Base-by-base conservation (phyloP, 2,329 filamentous ascomycete genomes). In the Trichoderma harzianum region DNA sequence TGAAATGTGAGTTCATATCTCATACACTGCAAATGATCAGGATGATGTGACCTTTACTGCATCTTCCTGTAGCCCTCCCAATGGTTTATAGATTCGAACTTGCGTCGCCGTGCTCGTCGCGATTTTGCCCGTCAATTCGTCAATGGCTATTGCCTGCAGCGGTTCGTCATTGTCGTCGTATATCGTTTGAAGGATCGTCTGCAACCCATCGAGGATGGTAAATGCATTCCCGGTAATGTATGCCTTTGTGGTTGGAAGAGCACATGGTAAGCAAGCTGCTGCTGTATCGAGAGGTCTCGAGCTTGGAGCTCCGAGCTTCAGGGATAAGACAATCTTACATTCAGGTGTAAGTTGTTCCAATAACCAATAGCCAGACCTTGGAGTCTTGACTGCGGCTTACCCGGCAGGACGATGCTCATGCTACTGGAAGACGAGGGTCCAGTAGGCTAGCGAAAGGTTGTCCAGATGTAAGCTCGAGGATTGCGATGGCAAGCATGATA, bases 211-310 rank as follows among this genome's bases (percentile, higher is more conserved):
- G 76, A 98, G 90, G 77, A 99, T 91, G 68, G 96, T 90, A 75
- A 98, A 89, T 73, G 93, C 93, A 82, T 92, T 93, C 78, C 95
- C 95, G 73, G 93, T 96, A 75, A 98, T 92, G 83, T 98, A 99
- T 66, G 90, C 89, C 93, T 97, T 18, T 8, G 78, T 36, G 63
- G 68, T 73, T 51, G 65, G 58, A 16, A 28, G 14, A 32, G 32
- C 26, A 63, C 18, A 51, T 61, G 32, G 39, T 73, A 60, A 57
- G 58, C 30, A 60, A 57, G 58, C 30, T 39, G 32, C 28, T 34
- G 67, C 26, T 47, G 58, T 58, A 58, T 55, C 24, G 16, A 53
- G 34, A 36, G 51, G 26, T 30, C 63, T 34, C 39, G 21, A 36
- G 26, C n/a, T 47, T 32, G 18, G 18, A 51, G 53, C 39, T 65